Evolutionary conservation across 2,329 filamentous ascomycete genomes (phyloP).

Genomic region (Akanthomyces lecanii): DNA sequence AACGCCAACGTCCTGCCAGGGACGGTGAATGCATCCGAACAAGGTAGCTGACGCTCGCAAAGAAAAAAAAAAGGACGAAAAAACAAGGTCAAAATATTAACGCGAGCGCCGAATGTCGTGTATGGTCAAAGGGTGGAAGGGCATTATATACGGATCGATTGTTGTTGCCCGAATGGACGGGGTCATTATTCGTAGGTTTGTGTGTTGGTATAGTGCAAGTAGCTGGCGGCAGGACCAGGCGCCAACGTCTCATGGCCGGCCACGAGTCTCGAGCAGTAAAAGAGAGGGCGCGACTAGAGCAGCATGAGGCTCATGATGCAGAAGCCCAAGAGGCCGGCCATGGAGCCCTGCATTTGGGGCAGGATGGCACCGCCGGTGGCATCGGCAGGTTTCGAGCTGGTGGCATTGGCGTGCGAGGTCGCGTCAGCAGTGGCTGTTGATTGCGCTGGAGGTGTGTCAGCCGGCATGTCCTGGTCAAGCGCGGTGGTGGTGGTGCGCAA

Average conservation of each 20-base stretch:
- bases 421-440: background rate
- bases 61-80: background rate
- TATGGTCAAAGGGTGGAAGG: background rate
- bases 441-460: conserved; percentile 9
- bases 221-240: background rate
- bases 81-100: background rate
- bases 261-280: background rate
- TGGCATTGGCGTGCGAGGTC: conserved; percentile 23
- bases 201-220: background rate
- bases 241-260: conserved; percentile 15
- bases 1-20: conserved; percentile 23
- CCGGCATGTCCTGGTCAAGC: background rate
- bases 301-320: conserved; percentile 35
- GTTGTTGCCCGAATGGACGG: background rate
- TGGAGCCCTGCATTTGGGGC: conserved; percentile 31
- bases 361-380: conserved; percentile 31
- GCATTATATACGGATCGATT: conserved; percentile 8
- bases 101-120: conserved; percentile 1
- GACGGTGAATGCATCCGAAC: conserved; percentile 19
- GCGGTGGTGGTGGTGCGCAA: background rate
- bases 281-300: conserved; percentile 23
- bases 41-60: background rate
- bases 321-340: conserved; percentile 34
- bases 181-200: conserved; percentile 15
- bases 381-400: conserved; percentile 25